Evolutionary conservation across 306 rosid species (phyloP).

Genomic region (Luffa acutangula): DNA sequence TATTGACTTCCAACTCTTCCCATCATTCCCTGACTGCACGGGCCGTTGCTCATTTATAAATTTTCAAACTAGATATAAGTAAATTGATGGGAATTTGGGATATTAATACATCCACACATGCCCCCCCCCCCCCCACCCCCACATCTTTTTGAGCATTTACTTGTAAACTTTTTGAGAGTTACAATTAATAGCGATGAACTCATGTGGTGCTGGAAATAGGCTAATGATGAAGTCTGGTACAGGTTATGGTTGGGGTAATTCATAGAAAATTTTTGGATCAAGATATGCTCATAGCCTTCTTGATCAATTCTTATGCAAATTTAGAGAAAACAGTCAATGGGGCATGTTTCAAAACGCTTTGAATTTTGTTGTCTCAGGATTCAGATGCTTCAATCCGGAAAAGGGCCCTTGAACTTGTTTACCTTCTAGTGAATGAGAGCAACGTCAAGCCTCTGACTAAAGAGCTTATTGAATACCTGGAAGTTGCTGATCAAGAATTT

Average conservation of each 20-base stretch:
- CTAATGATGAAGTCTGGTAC: background rate
- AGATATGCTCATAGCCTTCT: background rate
- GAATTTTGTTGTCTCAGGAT: conserved; percentile 53
- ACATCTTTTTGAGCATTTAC: background rate
- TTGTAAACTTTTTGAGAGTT: background rate
- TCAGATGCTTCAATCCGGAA: conserved; percentile 89
- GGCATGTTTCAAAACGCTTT: conserved; percentile 17
- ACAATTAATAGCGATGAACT: background rate
- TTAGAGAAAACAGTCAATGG: background rate
- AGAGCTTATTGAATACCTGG: conserved; percentile 85
- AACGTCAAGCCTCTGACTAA: conserved; percentile 80
- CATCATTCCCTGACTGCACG: background rate
- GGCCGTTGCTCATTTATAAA: background rate
- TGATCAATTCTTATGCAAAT: background rate
- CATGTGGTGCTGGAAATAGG: background rate
- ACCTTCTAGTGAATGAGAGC: conserved; percentile 71
- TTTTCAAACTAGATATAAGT: background rate
- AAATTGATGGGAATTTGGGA: conserved; percentile 2
- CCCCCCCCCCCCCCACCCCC: no score
- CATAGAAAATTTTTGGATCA: background rate
- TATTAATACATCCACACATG: background rate
- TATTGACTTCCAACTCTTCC: background rate
- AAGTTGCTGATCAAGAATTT: conserved; percentile 81
- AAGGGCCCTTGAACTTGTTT: conserved; percentile 98
- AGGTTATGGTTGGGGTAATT: background rate